phyloP scores from a whole-genome alignment of 2,329 filamentous ascomycete genomes.

The Colletotrichum liriopes region DNA sequence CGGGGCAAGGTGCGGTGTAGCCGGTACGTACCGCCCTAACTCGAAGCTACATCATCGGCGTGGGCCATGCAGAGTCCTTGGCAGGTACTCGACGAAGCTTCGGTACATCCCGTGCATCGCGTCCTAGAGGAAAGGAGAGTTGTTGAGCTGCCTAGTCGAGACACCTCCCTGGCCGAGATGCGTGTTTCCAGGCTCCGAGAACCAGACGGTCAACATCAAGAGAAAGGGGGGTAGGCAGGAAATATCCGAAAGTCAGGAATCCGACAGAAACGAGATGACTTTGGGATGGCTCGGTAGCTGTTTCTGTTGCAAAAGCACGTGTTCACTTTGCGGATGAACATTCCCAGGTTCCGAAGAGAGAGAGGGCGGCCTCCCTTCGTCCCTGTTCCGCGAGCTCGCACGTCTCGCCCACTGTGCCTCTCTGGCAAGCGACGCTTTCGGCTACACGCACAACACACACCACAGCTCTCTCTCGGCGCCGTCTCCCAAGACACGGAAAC shows the following conservation, averaged over 20 bases:
- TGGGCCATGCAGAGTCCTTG: constrained; percentile 10
- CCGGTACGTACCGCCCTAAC: background rate
- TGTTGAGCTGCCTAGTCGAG: background rate
- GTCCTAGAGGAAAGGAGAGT: background rate
- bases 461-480: background rate
- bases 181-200: background rate
- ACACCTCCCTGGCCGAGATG: background rate
- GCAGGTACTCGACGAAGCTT: constrained; percentile 2
- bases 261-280: constrained; percentile 13
- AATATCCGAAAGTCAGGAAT: constrained; percentile 21
- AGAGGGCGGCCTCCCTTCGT: constrained; percentile 26
- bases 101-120: background rate
- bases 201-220: background rate
- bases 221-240: background rate
- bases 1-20: constrained; percentile 10
- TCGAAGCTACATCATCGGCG: constrained; percentile 7
- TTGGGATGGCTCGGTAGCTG: background rate
- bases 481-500: background rate
- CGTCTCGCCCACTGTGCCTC: background rate
- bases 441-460: background rate
- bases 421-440: no score
- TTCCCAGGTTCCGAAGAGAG: constrained; percentile 6
- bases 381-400: background rate
- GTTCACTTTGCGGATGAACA: background rate
- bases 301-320: constrained; percentile 14